phyloP scores from a whole-genome alignment of 495 filamentous ascomycete species.

The Tuber melanosporum region DNA sequence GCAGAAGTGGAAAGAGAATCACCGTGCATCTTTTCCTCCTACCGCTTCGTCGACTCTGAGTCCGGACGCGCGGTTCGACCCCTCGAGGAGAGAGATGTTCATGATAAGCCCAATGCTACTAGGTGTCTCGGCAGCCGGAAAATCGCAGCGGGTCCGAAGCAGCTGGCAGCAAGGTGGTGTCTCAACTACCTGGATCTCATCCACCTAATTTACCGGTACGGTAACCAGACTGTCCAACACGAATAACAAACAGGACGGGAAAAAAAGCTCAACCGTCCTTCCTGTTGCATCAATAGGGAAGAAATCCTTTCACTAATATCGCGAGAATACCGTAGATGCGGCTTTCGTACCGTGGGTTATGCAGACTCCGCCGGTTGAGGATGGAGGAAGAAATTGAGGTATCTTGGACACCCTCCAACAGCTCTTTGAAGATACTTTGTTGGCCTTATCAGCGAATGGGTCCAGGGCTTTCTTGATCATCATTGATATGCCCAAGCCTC shows the following conservation, averaged over 20 bases:
- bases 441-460: background rate
- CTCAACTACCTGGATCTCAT: slow-evolving; percentile 2
- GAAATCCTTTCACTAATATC: background rate
- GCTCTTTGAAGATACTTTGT: background rate
- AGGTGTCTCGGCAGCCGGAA: background rate
- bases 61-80: background rate
- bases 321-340: background rate
- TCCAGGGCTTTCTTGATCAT: background rate
- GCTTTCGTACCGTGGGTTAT: background rate
- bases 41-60: background rate
- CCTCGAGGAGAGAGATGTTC: background rate
- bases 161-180: background rate
- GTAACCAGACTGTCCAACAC: background rate
- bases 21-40: background rate
- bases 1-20: background rate
- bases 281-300: background rate
- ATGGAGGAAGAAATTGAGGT: background rate
- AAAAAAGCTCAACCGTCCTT: background rate
- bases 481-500: background rate
- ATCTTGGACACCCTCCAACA: background rate
- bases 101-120: background rate
- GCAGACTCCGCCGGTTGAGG: background rate
- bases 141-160: background rate
- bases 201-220: background rate
- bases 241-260: background rate